Conservation (phyloP, 2,329 filamentous ascomycete genomes). For the Diplocarpon mali region DNA sequence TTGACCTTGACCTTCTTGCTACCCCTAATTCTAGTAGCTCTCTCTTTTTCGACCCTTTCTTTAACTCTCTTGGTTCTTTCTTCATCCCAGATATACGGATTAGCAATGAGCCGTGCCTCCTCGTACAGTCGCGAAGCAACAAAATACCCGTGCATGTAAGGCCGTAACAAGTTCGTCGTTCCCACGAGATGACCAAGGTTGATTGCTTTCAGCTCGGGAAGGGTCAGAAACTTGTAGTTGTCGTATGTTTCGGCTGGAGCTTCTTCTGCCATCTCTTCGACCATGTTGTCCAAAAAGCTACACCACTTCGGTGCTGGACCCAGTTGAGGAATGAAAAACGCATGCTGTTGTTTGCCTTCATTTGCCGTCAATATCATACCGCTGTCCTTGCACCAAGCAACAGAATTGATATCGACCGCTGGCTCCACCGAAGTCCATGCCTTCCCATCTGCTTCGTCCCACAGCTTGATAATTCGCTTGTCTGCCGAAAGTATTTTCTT, state of each 20-base stretch:
- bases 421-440: conserved; percentile 96
- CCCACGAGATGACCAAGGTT: conserved; percentile 84
- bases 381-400: conserved; percentile 83
- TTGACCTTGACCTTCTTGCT: conserved; percentile 99
- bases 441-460: conserved; percentile 71
- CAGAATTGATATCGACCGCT: conserved; percentile 85
- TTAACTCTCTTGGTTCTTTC: conserved; percentile 84
- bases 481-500: conserved; percentile 88
- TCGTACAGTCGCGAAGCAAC: conserved; percentile 92
- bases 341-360: conserved; percentile 88
- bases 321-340: conserved; percentile 88
- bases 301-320: conserved; percentile 94
- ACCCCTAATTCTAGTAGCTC: conserved; percentile 86
- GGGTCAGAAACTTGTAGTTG: conserved; percentile 96
- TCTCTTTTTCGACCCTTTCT: conserved; percentile 92
- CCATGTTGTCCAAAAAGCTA: conserved; percentile 90
- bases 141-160: conserved; percentile 99
- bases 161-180: conserved; percentile 77
- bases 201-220: conserved; percentile 73
- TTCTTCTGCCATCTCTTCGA: conserved; percentile 95
- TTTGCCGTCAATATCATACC: conserved; percentile 97
- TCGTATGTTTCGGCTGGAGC: conserved; percentile 77
- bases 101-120: conserved; percentile 82
- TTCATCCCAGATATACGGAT: conserved; percentile 89
- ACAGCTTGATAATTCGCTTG: conserved; percentile 94